Percentiles rank a stretch among this genome's conserved stretches.
phyloP scores from a whole-genome alignment of 78 protist genomes.

The Corallochytrium limacisporum region DNA sequence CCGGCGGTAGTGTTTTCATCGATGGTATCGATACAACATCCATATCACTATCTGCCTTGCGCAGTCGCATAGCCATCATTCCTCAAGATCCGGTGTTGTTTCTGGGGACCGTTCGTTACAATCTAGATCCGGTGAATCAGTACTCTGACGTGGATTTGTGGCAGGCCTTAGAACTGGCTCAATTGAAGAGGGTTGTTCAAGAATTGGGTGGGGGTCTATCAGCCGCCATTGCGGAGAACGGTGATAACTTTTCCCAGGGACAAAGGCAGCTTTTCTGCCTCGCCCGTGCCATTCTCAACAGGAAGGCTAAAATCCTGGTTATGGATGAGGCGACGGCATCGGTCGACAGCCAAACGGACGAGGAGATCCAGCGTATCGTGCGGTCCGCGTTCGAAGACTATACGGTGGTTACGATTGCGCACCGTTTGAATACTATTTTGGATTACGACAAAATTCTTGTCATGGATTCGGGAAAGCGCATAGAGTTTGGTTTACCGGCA shows the following conservation, averaged over 20 bases:
- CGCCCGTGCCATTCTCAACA: slow-evolving; percentile 73
- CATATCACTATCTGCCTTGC: slow-evolving; percentile 38
- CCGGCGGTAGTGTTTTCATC: slow-evolving; percentile 51
- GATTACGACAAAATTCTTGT: slow-evolving; percentile 48
- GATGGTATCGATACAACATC: slow-evolving; percentile 43
- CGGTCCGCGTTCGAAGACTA: slow-evolving; percentile 31
- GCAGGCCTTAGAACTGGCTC: slow-evolving; percentile 28
- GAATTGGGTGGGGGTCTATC: background rate
- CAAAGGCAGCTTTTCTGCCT: slow-evolving; percentile 84
- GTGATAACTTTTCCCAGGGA: slow-evolving; percentile 54
- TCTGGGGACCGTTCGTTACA: slow-evolving; percentile 60
- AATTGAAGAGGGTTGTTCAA: slow-evolving; percentile 2
- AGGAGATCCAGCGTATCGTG: slow-evolving; percentile 44
- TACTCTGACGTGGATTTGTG: slow-evolving; percentile 48
- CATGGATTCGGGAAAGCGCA: slow-evolving; percentile 6
- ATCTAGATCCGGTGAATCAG: slow-evolving; percentile 66
- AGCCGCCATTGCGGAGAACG: slow-evolving; percentile 5
- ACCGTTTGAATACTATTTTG: slow-evolving; percentile 71
- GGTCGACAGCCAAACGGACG: slow-evolving; percentile 64
- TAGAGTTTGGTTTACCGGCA: slow-evolving; percentile 46
- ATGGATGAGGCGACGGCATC: slow-evolving; percentile 82
- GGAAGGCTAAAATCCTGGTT: background rate
- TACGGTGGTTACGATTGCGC: slow-evolving; percentile 72
- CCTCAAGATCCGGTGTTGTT: slow-evolving; percentile 79
- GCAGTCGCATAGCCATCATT: slow-evolving; percentile 48